phyloP scores from a whole-genome alignment of 805 yeast genomes.

The Cyberlindnera euphorbiiphila region DNA sequence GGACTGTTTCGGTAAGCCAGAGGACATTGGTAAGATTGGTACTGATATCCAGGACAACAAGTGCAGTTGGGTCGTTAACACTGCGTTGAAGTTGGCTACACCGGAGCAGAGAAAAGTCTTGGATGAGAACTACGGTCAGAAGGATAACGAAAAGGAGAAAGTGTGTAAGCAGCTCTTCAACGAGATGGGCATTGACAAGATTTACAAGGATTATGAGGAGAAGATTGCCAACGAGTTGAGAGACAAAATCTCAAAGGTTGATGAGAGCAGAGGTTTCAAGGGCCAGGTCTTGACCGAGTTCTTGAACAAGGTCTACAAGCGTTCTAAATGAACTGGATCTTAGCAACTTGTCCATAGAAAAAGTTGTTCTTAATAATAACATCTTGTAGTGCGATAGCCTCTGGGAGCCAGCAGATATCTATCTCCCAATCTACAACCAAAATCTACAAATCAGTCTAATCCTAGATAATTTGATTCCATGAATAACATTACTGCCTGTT shows the following conservation, averaged over 20 bases:
- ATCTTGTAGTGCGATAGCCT: not conserved
- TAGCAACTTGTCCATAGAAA: not conserved
- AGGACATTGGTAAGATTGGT: constrained; percentile 96
- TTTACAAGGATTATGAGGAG: constrained; percentile 83
- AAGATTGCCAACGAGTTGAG: constrained; percentile 59
- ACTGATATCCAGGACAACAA: constrained; percentile 98
- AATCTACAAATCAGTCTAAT: no score
- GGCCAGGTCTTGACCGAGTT: constrained; percentile 79
- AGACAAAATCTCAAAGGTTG: constrained; percentile 62
- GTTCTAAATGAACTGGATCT: constrained; percentile 58
- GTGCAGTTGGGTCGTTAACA: constrained; percentile 96
- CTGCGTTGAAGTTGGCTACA: constrained; percentile 74
- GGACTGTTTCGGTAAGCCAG: constrained; percentile 97
- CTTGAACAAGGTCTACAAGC: constrained; percentile 88
- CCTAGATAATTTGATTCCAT: constrained; percentile 10
- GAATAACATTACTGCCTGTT: constrained; percentile 10
- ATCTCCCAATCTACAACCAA: not conserved
- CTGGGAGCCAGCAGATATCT: no score
- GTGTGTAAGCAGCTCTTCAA: constrained; percentile 68
- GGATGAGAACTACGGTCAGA: constrained; percentile 88
- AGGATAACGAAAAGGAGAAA: constrained; percentile 64
- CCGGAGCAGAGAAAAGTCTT: constrained; percentile 79
- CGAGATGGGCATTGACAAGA: constrained; percentile 65
- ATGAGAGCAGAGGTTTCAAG: constrained; percentile 93
- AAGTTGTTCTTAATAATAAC: not conserved